Base-by-base conservation (phyloP, 495 filamentous ascomycete genomes). In the Penicillium alfredii region DNA sequence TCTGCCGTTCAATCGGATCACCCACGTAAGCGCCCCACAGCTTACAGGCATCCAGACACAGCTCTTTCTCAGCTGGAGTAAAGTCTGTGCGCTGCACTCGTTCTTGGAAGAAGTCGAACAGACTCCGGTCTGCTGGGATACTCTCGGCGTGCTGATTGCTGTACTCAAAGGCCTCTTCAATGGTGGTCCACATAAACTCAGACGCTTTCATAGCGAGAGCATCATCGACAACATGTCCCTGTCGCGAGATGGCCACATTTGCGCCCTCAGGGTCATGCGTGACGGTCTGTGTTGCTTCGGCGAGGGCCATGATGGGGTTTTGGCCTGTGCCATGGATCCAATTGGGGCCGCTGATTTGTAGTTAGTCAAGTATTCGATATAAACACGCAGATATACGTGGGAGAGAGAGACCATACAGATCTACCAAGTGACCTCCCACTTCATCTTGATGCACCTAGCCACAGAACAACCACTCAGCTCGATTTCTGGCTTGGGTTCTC, bases 11-110 rank as follows among this genome's bases (percentile, higher is more conserved):
- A 27, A 94, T 71, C 11, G 77, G 71, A 29, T 83, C 86, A 7
- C 92, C 92, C 13, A 95, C 81, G 58, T 92, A 94, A 3, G 80
- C 76, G 2, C 90, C 90, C 92, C 92, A 98, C 34, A 86, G 69
- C 35, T 80, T 74, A 12, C 78, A 72, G 51, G 84, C 66, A 36
- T 85, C 72, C 9, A 88, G 55, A 42, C 45, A 60, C 1, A 87
- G 56, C 2, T 67, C 50, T 26, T 75, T 66, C 30, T 76, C 70
- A 40, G 71, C 72, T 10, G 54, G 49, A 3, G 63, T 71, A 13
- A 79, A 73, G 1, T 66, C 60, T 27, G 78, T 71, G 29, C 66
- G 65, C 36, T 66, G 63, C 0, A 88, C 60, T 44, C 81, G 76
- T 38, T 78, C 71, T 17, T 66, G 47, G 53, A 93, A 82, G 53